These are phyloP conservation scores for Pythium scleroteichum DNA, from an alignment of 352 stramenopile species.

Conservation along the genomic window DNA sequence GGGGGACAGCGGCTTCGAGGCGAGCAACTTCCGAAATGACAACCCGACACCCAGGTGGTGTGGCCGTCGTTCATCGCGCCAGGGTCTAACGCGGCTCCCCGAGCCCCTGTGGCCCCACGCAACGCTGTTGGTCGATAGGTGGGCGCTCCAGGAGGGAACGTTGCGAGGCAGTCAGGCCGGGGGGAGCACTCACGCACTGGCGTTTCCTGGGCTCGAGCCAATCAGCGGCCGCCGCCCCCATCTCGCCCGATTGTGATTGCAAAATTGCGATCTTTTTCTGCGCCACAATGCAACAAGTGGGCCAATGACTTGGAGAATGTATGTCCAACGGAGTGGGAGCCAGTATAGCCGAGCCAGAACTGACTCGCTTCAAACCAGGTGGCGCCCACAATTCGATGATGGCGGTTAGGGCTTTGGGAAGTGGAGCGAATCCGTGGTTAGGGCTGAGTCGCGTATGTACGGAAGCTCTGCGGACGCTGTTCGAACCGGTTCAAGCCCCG, in stretches of 20 bases:
- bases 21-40: slow-evolving; percentile 30
- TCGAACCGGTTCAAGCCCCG: too few species aligned
- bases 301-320: slow-evolving; percentile 10
- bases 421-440: slow-evolving; percentile 4
- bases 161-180: slow-evolving; percentile 1
- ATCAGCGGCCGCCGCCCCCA: slow-evolving; percentile 10
- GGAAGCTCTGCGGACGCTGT: not conserved
- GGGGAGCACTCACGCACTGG: slow-evolving; percentile 23
- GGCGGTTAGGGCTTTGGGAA: slow-evolving; percentile 11
- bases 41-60: slow-evolving; percentile 27
- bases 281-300: slow-evolving; percentile 19
- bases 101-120: slow-evolving; percentile 12
- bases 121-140: not conserved
- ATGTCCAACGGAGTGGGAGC: not conserved
- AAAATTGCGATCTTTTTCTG: slow-evolving; percentile 15
- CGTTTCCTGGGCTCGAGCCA: slow-evolving; percentile 9
- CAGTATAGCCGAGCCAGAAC: slow-evolving; percentile 18
- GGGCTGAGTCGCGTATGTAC: not conserved
- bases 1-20: slow-evolving; percentile 4
- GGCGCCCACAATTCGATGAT: slow-evolving; percentile 23
- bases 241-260: slow-evolving; percentile 27
- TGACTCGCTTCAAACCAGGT: slow-evolving; percentile 21
- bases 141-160: slow-evolving; percentile 14
- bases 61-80: slow-evolving; percentile 19
- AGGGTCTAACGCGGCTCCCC: slow-evolving; percentile 5